phyloP scores from a whole-genome alignment of 2,329 filamentous ascomycete species.

The Cladosporium colombiae region DNA sequence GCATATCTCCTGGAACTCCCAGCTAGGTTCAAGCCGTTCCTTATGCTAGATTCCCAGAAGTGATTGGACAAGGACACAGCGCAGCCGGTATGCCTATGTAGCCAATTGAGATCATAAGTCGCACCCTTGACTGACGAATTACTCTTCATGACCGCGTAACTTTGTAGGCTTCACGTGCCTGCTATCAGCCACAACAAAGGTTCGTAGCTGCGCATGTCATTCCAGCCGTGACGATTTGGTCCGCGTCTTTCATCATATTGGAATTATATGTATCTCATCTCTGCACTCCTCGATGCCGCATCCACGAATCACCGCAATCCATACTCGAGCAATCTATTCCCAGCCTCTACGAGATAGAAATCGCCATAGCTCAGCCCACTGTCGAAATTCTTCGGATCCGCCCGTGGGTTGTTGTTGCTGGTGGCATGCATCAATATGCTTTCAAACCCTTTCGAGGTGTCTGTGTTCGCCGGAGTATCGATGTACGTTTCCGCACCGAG shows the following conservation, averaged over 20 bases:
- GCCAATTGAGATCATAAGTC: background rate
- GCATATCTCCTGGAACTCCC: background rate
- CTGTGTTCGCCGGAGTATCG: conserved; percentile 22
- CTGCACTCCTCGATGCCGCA: background rate
- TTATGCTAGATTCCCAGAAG: background rate
- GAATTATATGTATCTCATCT: background rate
- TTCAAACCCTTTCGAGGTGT: conserved; percentile 22
- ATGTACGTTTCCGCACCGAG: conserved; percentile 22
- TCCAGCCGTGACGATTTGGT: no score
- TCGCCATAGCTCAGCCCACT: conserved; percentile 25
- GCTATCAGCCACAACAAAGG: no score
- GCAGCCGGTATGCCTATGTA: background rate
- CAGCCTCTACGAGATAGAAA: conserved; percentile 25
- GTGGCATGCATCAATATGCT: conserved; percentile 26
- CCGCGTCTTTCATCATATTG: no score
- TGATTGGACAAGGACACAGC: background rate
- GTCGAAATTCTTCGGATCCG: conserved; percentile 23
- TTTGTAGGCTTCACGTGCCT: no score
- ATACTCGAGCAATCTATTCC: conserved; percentile 21
- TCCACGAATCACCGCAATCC: background rate
- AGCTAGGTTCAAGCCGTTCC: background rate
- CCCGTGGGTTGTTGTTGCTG: conserved; percentile 25
- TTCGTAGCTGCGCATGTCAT: no score
- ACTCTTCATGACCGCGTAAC: no score
- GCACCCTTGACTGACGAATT: background rate